Conservation (phyloP, 78 protist genomes). For the Dictyostelium brefeldianum region DNA sequence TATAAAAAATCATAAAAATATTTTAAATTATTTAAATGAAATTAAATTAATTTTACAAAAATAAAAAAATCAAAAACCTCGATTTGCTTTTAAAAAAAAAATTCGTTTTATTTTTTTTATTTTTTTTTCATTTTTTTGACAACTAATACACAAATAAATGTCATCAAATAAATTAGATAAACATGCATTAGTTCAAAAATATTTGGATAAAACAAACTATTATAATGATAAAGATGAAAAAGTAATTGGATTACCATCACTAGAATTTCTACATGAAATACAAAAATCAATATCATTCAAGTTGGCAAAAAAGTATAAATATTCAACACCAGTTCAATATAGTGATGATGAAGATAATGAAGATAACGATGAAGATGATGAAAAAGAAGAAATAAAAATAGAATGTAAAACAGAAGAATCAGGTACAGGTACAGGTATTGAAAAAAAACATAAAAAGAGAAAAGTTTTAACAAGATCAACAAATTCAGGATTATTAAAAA, state of each 20-base stretch:
- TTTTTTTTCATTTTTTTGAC: too few species aligned
- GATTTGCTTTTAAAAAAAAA: too few species aligned
- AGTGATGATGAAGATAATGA: not conserved
- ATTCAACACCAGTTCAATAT: not conserved
- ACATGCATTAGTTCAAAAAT: not conserved
- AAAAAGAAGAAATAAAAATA: not conserved
- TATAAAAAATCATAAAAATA: too few species aligned
- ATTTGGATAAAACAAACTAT: not conserved
- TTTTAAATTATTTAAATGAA: too few species aligned
- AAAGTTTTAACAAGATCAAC: not conserved
- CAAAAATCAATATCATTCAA: conserved; percentile 2
- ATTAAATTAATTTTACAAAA: too few species aligned
- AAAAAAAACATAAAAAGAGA: not conserved
- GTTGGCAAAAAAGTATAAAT: not conserved
- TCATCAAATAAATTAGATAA: not conserved
- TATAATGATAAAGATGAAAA: not conserved
- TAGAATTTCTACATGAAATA: not conserved
- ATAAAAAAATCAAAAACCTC: too few species aligned
- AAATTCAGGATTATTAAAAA: not conserved
- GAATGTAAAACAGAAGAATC: not conserved
- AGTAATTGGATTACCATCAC: not conserved
- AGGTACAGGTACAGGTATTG: too few species aligned
- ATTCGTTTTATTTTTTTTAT: too few species aligned
- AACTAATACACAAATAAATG: not conserved
- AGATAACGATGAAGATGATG: not conserved